phyloP scores from a whole-genome alignment of 371 early-diverging fungal species.

The Apophysomyces trapeziformis region DNA sequence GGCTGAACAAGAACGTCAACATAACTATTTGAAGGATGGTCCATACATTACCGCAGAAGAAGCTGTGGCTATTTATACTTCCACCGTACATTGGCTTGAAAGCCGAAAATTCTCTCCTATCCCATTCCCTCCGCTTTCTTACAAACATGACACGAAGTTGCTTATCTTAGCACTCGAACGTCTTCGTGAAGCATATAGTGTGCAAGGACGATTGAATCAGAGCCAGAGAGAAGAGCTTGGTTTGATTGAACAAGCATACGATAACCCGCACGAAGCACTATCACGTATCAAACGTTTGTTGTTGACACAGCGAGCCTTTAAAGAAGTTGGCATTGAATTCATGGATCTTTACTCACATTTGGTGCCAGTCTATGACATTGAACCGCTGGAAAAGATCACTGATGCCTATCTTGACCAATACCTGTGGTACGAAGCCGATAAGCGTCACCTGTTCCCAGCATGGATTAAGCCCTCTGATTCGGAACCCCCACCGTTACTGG shows the following conservation, averaged over 20 bases:
- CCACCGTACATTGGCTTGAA: conserved; percentile 99
- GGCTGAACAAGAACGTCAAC: conserved; percentile 99
- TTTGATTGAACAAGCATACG: conserved; percentile 97
- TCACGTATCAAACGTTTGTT: conserved; percentile 95
- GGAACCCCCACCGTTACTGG: conserved; percentile 95
- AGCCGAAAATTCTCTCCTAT: conserved; percentile 97
- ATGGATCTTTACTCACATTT: conserved; percentile 97
- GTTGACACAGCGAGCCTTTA: conserved; percentile 98
- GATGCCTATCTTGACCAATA: conserved; percentile 99
- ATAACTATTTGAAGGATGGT: conserved; percentile 98
- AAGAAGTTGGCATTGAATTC: conserved; percentile 99
- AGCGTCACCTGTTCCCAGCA: conserved; percentile 88
- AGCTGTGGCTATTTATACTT: conserved; percentile 96
- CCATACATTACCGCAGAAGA: conserved; percentile 97
- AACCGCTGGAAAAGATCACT: conserved; percentile 98
- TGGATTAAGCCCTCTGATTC: conserved; percentile 99
- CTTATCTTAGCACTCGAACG: conserved; percentile 95
- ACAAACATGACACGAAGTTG: conserved; percentile 98
- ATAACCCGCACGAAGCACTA: conserved; percentile 95
- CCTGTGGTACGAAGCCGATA: conserved; percentile 97
- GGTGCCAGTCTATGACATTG: conserved; percentile 97
- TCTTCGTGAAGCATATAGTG: conserved; percentile 95
- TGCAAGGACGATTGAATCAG: conserved; percentile 94
- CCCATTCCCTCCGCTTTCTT: conserved; percentile 98
- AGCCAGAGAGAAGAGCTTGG: conserved; percentile 98